phyloP scores from a whole-genome alignment of 2,329 filamentous ascomycete genomes.

The Stemphylium lycopersici region DNA sequence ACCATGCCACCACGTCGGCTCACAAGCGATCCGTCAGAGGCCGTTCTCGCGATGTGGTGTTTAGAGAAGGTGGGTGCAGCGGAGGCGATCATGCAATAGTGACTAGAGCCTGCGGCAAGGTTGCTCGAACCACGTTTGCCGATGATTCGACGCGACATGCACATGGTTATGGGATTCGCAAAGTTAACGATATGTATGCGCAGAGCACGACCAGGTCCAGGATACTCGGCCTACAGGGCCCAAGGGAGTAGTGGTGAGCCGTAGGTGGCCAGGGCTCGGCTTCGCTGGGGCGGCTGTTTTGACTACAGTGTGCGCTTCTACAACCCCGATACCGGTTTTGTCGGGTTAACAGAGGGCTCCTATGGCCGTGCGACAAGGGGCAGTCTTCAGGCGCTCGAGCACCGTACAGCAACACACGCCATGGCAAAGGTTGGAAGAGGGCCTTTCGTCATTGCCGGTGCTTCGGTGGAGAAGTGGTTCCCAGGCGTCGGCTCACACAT shows the following conservation, averaged over 20 bases:
- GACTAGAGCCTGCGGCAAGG: slow-evolving; percentile 1
- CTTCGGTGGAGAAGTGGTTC: slow-evolving; percentile 26
- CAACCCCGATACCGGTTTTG: slow-evolving; percentile 27
- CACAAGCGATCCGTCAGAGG: slow-evolving; percentile 1
- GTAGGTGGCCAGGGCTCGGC: slow-evolving; percentile 22
- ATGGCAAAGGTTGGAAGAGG: neutral
- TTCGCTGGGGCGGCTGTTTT: slow-evolving; percentile 23
- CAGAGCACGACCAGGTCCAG: slow-evolving; percentile 6
- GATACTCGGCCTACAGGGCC: slow-evolving; percentile 14
- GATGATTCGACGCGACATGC: slow-evolving; percentile 27
- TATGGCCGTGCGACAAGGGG: slow-evolving; percentile 25
- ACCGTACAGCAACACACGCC: neutral
- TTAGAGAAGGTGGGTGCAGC: slow-evolving; percentile 9
- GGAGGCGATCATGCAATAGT: slow-evolving; percentile 19
- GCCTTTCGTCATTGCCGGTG: slow-evolving; percentile 32
- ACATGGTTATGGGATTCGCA: slow-evolving; percentile 14
- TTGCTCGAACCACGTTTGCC: slow-evolving; percentile 20
- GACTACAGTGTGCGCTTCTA: slow-evolving; percentile 7
- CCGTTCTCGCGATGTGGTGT: neutral
- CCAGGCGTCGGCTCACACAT: slow-evolving; percentile 21
- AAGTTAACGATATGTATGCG: slow-evolving; percentile 12
- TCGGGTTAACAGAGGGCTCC: slow-evolving; percentile 22
- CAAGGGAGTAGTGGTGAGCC: slow-evolving; percentile 11
- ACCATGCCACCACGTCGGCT: neutral
- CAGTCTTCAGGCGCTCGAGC: slow-evolving; percentile 2